Conservation (phyloP, 2,329 filamentous ascomycete genomes). For the Colletotrichum sp. region DNA sequence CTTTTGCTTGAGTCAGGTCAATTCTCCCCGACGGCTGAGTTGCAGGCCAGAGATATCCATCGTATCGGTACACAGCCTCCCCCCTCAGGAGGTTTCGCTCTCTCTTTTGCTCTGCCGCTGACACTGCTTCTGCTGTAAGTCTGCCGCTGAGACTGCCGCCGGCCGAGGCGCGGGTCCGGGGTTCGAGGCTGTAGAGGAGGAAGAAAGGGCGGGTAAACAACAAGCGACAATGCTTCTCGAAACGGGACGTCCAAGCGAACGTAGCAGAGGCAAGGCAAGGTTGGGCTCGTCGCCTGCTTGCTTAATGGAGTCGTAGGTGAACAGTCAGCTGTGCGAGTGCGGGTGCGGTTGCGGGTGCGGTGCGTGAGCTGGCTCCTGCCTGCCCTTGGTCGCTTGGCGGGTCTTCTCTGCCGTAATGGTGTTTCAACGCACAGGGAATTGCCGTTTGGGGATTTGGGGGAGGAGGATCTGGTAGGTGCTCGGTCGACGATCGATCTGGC, state of each 20-base stretch:
- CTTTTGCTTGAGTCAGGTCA: background rate
- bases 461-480: background rate
- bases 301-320: background rate
- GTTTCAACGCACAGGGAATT: slow-evolving; percentile 17
- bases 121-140: background rate
- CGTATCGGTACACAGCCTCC: background rate
- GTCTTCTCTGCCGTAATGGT: background rate
- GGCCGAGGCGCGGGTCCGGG: background rate
- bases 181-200: background rate
- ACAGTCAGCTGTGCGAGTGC: background rate
- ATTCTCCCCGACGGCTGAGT: background rate
- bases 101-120: background rate
- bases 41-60: background rate
- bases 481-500: background rate
- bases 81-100: background rate
- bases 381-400: background rate
- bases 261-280: background rate
- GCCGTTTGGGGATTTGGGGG: background rate
- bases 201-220: background rate
- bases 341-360: slow-evolving; percentile 12
- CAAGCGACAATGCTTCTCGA: slow-evolving; percentile 7
- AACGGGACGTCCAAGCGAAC: slow-evolving; percentile 17
- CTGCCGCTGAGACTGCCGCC: background rate
- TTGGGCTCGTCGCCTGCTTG: background rate
- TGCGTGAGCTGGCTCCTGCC: slow-evolving; percentile 9